Base-by-base conservation (phyloP, 495 filamentous ascomycete genomes). In the Recurvomyces mirabilis region DNA sequence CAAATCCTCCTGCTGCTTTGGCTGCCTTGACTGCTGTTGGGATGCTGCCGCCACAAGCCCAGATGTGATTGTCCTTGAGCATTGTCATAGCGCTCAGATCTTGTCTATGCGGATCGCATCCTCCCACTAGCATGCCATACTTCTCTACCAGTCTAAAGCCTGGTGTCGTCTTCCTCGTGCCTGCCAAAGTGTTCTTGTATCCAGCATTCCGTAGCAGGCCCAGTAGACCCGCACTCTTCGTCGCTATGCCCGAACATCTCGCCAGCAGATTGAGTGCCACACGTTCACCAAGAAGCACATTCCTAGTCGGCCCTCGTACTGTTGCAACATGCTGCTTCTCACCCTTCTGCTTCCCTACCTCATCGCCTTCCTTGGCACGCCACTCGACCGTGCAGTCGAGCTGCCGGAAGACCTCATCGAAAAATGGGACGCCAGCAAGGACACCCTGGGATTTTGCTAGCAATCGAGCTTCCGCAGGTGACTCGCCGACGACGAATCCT, bases 11-110 rank as follows among this genome's bases (percentile, higher is more conserved):
- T 0, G 77, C 87, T 12, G 77, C 70, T 63, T 86, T 87, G 3
- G 91, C 91, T 2, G 49, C 53, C 4, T 44, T 42, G 15, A 96
- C 87, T 4, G 93, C 91, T 3, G 75, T 66, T 1, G 81, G 80
- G 57, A 96, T 95, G 47, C 68, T 68, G 45, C 75, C 74, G 5
- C 70, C 73, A 51, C 80, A 79, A 29, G 84, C 83, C 82, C 85
- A 93, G 22, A 98, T 77, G 61, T 98, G 91, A 60, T 98, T 98
- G 64, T 98, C 91, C 68, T 98, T 98, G 38, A 98, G 70, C 91
- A 98, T 98, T 19, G 83, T 86, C 91, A 98, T 96, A 32, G 78
- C 72, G 49, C 80, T 86, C 28, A 98, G 66, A 63, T 96, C 93
- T 63, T 94, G 84, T 12, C 91, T 74, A 59, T 98, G 93, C 1